These are phyloP conservation scores for Globisporangium heterothallicum DNA, from an alignment of 352 stramenopile genomes.

Conservation along the genomic window DNA sequence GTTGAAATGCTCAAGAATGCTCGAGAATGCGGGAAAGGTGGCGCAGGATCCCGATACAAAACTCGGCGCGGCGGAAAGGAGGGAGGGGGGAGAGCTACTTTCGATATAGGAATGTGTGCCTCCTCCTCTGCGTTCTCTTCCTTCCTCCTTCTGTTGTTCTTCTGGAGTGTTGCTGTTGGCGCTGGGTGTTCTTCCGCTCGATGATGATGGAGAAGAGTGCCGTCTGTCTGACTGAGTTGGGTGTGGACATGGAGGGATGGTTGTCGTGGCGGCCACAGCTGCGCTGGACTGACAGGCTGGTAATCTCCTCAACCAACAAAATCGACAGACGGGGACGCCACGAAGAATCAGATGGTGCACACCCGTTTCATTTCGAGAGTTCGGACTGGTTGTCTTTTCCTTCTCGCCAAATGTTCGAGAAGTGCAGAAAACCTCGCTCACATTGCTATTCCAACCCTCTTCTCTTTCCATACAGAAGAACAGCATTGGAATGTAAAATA, in stretches of 20 bases:
- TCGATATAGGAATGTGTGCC: not conserved
- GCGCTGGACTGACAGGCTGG: not conserved
- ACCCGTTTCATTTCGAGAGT: not conserved
- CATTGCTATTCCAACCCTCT: no score
- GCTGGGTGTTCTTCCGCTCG: not conserved
- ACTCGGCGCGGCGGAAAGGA: no score
- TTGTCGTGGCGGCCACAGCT: not conserved
- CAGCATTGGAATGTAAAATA: not conserved
- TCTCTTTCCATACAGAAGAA: no score
- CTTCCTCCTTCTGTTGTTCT: not conserved
- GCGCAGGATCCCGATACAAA: no score
- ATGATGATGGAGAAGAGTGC: no score
- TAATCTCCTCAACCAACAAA: slow-evolving; percentile 7
- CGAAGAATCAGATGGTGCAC: slow-evolving; percentile 1
- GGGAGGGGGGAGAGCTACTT: not conserved
- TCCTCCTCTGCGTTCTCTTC: not conserved
- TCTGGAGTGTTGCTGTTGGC: not conserved
- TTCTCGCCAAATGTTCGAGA: no score
- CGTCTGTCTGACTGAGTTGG: not conserved
- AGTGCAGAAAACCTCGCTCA: no score
- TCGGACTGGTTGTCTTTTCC: no score
- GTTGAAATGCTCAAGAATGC: no score
- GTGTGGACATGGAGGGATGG: not conserved
- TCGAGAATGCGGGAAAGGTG: no score
- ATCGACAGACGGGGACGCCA: not conserved